Evolutionary conservation across 148 eudicot species (phyloP).

Genomic region (Persicaria maculosa): DNA sequence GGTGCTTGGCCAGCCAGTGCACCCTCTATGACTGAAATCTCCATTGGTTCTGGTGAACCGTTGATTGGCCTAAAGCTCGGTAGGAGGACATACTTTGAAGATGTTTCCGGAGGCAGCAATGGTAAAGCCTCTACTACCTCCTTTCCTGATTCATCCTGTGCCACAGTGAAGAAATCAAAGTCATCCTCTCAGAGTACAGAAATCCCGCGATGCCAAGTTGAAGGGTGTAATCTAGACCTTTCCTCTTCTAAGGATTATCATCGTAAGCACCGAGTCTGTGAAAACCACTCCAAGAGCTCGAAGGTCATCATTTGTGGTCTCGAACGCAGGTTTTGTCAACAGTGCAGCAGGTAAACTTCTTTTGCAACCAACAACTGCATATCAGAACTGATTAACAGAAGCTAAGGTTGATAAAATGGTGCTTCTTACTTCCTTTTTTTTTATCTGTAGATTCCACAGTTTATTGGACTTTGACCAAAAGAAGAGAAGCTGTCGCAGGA

Average conservation of each 20-base stretch:
- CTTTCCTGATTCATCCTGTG: slow-evolving; percentile 30
- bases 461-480: slow-evolving; percentile 83
- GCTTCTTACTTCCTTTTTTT: neutral
- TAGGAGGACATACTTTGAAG: slow-evolving; percentile 71
- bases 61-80: slow-evolving; percentile 78
- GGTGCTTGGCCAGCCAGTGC: slow-evolving; percentile 32
- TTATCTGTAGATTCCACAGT: slow-evolving; percentile 62
- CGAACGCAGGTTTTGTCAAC: slow-evolving; percentile 94
- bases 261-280: slow-evolving; percentile 82
- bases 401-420: neutral
- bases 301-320: slow-evolving; percentile 66
- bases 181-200: slow-evolving; percentile 31
- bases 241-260: slow-evolving; percentile 84
- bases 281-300: slow-evolving; percentile 66
- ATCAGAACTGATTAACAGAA: neutral
- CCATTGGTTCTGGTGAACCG: slow-evolving; percentile 75
- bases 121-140: slow-evolving; percentile 25
- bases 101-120: slow-evolving; percentile 31
- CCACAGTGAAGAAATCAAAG: slow-evolving; percentile 46
- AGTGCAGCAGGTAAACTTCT: slow-evolving; percentile 87
- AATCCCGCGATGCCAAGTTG: slow-evolving; percentile 65
- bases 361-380: neutral
- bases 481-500: slow-evolving; percentile 91
- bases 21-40: slow-evolving; percentile 41
- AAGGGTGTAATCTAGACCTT: slow-evolving; percentile 83